A percentile compares a stretch with the other conserved stretches of the same genome.
These are phyloP conservation scores for Gyromitra esculenta DNA, from an alignment of 2,329 filamentous ascomycete genomes.

Conservation along the genomic window DNA sequence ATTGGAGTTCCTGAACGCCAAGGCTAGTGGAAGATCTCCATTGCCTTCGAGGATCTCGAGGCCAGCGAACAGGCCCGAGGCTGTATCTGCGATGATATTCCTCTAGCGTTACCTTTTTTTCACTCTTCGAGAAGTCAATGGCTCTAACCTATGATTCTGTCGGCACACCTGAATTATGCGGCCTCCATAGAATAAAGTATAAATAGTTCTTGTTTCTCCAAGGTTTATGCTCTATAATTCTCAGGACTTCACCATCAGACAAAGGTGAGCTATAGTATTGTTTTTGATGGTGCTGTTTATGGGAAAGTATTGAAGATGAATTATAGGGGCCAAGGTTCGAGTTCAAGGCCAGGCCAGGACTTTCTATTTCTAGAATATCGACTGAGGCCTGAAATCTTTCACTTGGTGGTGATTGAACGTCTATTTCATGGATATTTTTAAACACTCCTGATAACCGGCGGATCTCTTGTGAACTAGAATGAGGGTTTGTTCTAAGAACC, in stretches of 20 bases:
- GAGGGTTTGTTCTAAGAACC: not conserved
- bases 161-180: conserved; percentile 13
- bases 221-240: conserved; percentile 38
- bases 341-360: not conserved
- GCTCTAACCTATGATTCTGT: conserved; percentile 39
- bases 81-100: conserved; percentile 47
- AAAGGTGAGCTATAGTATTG: not conserved
- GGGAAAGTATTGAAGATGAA: conserved; percentile 4
- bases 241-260: conserved; percentile 32
- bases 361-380: not conserved
- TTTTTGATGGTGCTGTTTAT: not conserved
- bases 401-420: not conserved
- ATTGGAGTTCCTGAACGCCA: conserved; percentile 52
- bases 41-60: conserved; percentile 21
- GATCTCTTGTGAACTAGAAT: not conserved
- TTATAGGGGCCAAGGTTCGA: not conserved
- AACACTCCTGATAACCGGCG: not conserved
- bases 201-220: conserved; percentile 18
- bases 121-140: conserved; percentile 25
- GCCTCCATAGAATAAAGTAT: conserved; percentile 48
- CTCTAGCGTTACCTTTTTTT: conserved; percentile 36
- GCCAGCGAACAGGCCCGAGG: conserved; percentile 49
- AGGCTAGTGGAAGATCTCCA: conserved; percentile 45
- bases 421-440: not conserved
- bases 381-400: not conserved